Base-by-base conservation (phyloP, 1,284 basidiomycete genomes). In the Peniophora sp. region DNA sequence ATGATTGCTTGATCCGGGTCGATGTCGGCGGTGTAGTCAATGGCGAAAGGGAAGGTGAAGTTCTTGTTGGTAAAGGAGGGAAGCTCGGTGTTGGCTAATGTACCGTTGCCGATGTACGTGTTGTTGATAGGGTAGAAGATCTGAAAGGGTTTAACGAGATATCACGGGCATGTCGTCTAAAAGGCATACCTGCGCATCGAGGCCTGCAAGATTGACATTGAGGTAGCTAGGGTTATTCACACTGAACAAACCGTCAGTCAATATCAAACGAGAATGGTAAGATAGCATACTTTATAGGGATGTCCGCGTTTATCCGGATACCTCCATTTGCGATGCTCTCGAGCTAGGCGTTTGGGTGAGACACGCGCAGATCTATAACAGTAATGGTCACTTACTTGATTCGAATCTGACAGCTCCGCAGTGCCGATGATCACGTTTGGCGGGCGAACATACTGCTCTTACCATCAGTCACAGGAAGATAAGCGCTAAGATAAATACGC, bases 81-180 rank as follows among this genome's bases (percentile, higher is more conserved):
- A 8, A 45, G 20, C 23, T 20, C n/a, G 14, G 23, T 25, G 22
- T 45, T 45, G 20, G 16, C 8, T 16, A 45, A 25, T 10, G 44
- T 45, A 20, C 44, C 44, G 23, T 45, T 45, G 12, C 44, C 44
- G 44, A 45, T 45, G 44, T 23, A 25, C 9, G 44, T 45, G 44
- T 45, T 45, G 22, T 45, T 45, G 44, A 45, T 22, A 9, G 19
- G 19, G 23, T 45, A 45, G 23, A 23, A 45, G 10, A 45, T 45
- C 44, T 45, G 23, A 25, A 20, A 20, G 17, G 10, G 19, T 14
- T 44, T 19, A 1, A 19, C 20, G 17, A 44, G 17, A 10, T n/a
- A n/a, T 11, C 41, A 10, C 12, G 41, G 10, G 14, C 14, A 11
- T 16, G 41, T 44, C 10, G 10, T 12, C 14, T 16, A 44, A 19